phyloP scores from a whole-genome alignment of 805 yeast genomes.

The Blastobotrys attinorum region DNA sequence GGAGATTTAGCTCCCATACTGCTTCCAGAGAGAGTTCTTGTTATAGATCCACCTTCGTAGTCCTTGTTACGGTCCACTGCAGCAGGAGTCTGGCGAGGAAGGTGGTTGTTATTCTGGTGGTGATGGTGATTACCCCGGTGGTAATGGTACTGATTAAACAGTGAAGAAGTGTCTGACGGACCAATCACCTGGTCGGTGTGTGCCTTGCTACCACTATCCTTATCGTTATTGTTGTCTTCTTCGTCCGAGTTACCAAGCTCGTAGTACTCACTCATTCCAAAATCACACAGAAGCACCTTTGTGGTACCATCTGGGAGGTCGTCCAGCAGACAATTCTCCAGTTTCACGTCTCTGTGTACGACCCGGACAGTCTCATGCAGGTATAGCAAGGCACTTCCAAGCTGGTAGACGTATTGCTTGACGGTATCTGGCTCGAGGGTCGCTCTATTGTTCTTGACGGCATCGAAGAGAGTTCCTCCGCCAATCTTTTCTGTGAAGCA shows the following conservation, averaged over 20 bases:
- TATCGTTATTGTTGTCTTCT: conserved; percentile 2
- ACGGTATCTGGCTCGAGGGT: conserved; percentile 19
- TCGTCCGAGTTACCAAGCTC: no score
- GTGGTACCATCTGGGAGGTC: conserved; percentile 25
- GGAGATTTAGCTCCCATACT: background rate
- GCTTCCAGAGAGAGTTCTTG: no score
- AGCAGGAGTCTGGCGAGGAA: background rate
- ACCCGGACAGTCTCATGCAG: conserved; percentile 54
- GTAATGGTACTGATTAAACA: conserved; percentile 18
- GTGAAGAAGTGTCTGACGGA: conserved; percentile 20
- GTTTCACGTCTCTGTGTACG: conserved; percentile 76
- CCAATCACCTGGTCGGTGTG: conserved; percentile 14
- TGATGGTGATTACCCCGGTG: conserved; percentile 12
- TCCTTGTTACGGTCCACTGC: background rate
- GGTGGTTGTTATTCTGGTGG: background rate
- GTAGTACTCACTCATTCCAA: conserved; percentile 62
- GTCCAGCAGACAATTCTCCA: conserved; percentile 70
- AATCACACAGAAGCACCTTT: conserved; percentile 66
- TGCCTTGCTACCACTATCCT: background rate
- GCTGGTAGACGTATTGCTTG: conserved; percentile 40
- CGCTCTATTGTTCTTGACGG: conserved; percentile 54
- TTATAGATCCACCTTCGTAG: background rate
- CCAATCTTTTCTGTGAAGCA: conserved; percentile 60
- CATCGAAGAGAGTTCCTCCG: conserved; percentile 77
- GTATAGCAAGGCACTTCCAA: conserved; percentile 51